Conservation (phyloP, 1,284 basidiomycete genomes). For the Hemileia vastatrix region DNA sequence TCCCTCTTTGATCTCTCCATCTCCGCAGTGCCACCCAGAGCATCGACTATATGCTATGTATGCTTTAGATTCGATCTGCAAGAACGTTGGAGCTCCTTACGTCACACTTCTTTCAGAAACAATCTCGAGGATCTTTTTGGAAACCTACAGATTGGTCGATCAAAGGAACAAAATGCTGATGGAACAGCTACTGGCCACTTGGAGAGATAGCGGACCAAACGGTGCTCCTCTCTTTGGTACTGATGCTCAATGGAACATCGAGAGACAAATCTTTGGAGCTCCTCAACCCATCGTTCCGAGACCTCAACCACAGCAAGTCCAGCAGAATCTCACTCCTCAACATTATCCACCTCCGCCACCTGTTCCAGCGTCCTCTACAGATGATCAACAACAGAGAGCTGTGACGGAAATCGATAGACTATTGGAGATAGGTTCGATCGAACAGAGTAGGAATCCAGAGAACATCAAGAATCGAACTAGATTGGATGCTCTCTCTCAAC, state of each 20-base stretch:
- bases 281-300: conserved; percentile 9
- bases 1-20: background rate
- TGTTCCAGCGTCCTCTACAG: background rate
- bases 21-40: background rate
- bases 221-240: conserved; percentile 36
- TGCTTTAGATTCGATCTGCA: conserved; percentile 26
- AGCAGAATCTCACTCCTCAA: conserved; percentile 16
- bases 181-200: conserved; percentile 41
- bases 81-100: conserved; percentile 42
- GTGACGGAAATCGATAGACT: conserved; percentile 37
- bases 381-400: conserved; percentile 24
- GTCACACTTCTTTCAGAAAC: conserved; percentile 35
- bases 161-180: conserved; percentile 37
- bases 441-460: conserved; percentile 28
- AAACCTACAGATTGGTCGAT: conserved; percentile 41
- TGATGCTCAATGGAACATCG: conserved; percentile 37
- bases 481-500: conserved; percentile 32
- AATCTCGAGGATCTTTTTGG: conserved; percentile 37
- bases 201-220: conserved; percentile 34
- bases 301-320: conserved; percentile 22
- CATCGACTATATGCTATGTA: background rate
- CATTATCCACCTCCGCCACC: conserved; percentile 15
- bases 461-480: conserved; percentile 27
- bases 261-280: conserved; percentile 36
- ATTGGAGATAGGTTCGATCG: conserved; percentile 31